Evolutionary conservation across 257 asterid species (phyloP).

Genomic region (Solanum dulcamara): DNA sequence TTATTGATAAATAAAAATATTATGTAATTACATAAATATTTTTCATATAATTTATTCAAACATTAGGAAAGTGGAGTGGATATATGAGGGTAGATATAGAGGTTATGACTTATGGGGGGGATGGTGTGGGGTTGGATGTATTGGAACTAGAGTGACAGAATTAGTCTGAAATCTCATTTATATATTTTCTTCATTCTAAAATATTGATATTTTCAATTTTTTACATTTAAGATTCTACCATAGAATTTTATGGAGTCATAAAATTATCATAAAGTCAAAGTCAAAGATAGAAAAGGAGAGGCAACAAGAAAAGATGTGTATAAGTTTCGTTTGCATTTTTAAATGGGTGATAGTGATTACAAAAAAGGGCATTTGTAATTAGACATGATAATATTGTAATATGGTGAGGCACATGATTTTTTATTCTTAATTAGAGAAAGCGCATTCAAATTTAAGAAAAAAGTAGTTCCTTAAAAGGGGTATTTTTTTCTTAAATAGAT

Average conservation of each 20-base stretch:
- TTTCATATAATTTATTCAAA: not conserved
- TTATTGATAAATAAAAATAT: no score
- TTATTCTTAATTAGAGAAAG: no score
- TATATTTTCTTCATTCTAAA: not conserved
- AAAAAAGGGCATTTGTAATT: not conserved
- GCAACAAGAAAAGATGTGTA: not conserved
- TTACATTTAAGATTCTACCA: not conserved
- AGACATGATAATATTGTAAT: no score
- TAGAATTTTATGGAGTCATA: no score
- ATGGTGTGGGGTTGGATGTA: not conserved
- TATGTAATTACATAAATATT: not conserved
- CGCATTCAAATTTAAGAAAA: not conserved
- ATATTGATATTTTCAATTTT: not conserved
- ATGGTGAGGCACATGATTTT: no score
- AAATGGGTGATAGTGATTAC: not conserved
- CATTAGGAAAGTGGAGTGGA: not conserved
- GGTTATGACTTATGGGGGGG: not conserved
- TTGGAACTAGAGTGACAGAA: not conserved
- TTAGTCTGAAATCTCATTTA: not conserved
- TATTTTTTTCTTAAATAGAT: not conserved
- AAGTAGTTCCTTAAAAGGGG: not conserved
- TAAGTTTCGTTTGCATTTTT: not conserved
- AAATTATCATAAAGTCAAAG: not conserved
- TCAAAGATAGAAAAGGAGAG: not conserved
- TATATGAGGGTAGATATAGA: not conserved